Evolutionary conservation across 2,329 filamentous ascomycete species (phyloP), one percentile per base, ranked within the genome.

Genomic region (Fusarium redolens): DNA sequence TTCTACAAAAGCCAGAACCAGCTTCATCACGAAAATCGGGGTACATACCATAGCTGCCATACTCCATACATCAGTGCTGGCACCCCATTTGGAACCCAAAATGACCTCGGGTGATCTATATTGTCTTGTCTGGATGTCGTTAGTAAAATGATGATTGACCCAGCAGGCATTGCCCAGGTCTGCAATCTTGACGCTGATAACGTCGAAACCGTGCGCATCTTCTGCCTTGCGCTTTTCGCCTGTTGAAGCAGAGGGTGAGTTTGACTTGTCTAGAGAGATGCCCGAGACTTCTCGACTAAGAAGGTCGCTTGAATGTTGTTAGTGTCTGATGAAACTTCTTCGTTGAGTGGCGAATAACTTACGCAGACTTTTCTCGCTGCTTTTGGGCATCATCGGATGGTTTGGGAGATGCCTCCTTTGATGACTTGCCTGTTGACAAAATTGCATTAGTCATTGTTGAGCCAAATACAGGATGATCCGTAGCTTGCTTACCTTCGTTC

Each of bases 21-120:
- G 28, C 22, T 20, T 48, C 54, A 12, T 35, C 11, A 6, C 9
- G 15, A 45, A 43, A 10, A 17, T 33, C 28, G 14, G 15, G 40
- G 5, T 22, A 15, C 90, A 78, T 88, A 98, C 96, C 96, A 99
- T 99, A 75, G 93, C 93, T 66, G 96, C 95, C 96, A 99, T 99
- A 84, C 96, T 98, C 96, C 96, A 99, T 12, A 98, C 93, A 83
- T 99, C 96, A 4, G 96, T 98, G 81, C 96, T 98, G n/a, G 96
- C 96, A 75, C 96, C 96, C 96, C 96, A 99, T 86, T 98, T 98
- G 6, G 95, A 91, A 43, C 96, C 96, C 25, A 99, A 86, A 68
- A 99, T 98, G 63, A 99, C 96, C 83, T 99, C 96, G 3, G 96
- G 96, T 3, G 96, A 98, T 64, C 96, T 89, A 83, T 99, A 99